Conservation (phyloP, 2,329 filamentous ascomycete genomes). For the Aurifilum marmelostoma region DNA sequence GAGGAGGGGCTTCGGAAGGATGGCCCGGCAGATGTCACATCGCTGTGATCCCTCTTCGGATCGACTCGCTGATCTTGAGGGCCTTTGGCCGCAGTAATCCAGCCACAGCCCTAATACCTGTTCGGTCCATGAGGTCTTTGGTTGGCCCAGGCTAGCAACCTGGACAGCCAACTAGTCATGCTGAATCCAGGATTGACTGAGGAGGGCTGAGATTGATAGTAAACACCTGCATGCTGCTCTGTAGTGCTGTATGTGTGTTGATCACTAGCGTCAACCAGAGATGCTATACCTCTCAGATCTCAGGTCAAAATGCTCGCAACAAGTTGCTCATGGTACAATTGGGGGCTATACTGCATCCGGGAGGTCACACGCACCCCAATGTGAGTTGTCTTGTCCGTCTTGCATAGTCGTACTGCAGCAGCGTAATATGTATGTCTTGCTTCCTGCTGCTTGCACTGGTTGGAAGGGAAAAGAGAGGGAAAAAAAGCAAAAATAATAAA, state of each 20-base stretch:
- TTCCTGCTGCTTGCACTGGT: background rate
- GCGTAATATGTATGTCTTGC: background rate
- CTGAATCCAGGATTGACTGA: background rate
- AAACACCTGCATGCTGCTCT: background rate
- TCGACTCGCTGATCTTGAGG: background rate
- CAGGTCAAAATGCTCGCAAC: background rate
- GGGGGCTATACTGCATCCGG: background rate
- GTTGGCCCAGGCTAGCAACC: background rate
- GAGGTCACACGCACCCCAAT: background rate
- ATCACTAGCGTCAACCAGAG: background rate
- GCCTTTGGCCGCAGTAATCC: background rate
- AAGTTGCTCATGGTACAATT: background rate
- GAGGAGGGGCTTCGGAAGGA: background rate
- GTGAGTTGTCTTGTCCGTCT: background rate
- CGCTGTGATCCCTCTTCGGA: background rate
- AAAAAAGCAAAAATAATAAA: too few species aligned
- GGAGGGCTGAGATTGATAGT: background rate
- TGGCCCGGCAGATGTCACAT: background rate
- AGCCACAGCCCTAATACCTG: background rate
- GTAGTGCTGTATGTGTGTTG: background rate
- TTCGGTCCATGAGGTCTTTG: background rate
- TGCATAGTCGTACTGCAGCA: background rate
- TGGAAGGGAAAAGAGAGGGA: background rate
- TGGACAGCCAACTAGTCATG: background rate
- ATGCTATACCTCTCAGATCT: conserved; percentile 4